Base-by-base conservation (phyloP, 2,329 filamentous ascomycete species). In the Fusarium verrucosum region DNA sequence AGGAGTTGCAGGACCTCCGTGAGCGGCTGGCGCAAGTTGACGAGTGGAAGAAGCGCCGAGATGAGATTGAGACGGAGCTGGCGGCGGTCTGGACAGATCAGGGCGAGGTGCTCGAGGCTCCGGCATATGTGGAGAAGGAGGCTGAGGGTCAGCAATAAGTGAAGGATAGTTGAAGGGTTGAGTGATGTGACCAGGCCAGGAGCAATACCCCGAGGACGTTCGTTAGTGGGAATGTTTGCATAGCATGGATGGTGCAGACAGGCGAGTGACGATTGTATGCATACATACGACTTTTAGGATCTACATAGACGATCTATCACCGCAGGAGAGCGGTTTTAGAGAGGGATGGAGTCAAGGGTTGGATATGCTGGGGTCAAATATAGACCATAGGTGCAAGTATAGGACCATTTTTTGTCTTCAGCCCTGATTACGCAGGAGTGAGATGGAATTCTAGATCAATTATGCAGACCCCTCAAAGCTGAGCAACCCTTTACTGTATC, bases 11-110 rank as follows among this genome's bases (percentile, higher is more conserved):
- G 45, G 92, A 97, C 67, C 83, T 99, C 38, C 87, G 89, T 26
- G 92, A 94, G 75, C 85, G 90, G 22, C 80, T 99, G 9, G 84
- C 87, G 11, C 89, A 92, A 77, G 94, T 98, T 0, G 90, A 94
- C 50, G 85, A 88, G 70, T 96, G 92, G 92, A 92, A 94, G 81
- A 79, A 80, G 66, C 85, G 95, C 46, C 87, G 88, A 32, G 84
- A 87, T 46, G 91, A 93, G 75, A 96, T 99, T 71, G 93, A 98
- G 72, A 78, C 79, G 38, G 94, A 99, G 79, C 80, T 99, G 57
- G 87, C 82, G 23, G 80, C 83, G 65, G 85, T 88, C 35, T 87
- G 85, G 85, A 83, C 84, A 5, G 83, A 85, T 43, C 77, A 81
- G 38, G 83, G 79, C 22, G 83, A 83, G 28, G 73, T 75, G 20